Base-by-base conservation (phyloP, 208 protist genomes). In the Crithidia fasciculata region DNA sequence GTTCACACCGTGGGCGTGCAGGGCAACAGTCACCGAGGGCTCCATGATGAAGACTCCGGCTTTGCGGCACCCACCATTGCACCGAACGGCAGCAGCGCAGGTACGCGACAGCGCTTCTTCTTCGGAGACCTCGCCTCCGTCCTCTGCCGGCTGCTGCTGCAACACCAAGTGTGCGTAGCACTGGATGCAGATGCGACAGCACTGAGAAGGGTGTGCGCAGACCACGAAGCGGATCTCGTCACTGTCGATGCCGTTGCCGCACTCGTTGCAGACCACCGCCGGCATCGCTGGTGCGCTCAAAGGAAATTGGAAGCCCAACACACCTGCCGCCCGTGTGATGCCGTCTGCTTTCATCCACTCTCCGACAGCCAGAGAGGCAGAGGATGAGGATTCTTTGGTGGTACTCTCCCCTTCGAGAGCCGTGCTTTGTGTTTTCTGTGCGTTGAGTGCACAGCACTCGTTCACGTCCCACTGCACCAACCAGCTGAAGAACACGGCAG, bases 141-240 rank as follows among this genome's bases (percentile, higher is more conserved):
- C 44, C 6, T 16, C 70, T 28, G 28, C 28, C 28, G 28, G 28
- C 28, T 28, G 28, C 28, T 28, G 28, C 7, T 49, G 45, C 9
- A 66, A 13, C 36, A 95, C 47, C 5, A 84, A 67, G 16, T 78
- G 61, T 0, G 80, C 81, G 76, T 93, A 92, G 72, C 90, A 95
- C 41, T 95, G 83, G 9, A 90, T 74, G 73, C 92, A 97, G n/a
- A 93, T 84, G 43, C 58, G 64, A 71, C 92, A 97, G 71, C 92
- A 95, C 56, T 59, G 68, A 0, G 69, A 47, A 10, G 64, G 53
- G 62, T 64, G 78, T 3, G 74, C 62, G 65, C 92, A 97, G 15
- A 89, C 88, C 18, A 94, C 83, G 68, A 95, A 90, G 28, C 90
- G 86, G 5, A 97, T 45, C 67, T 97, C 90, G 72, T 97, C 80